Evolutionary conservation across 306 rosid genomes (phyloP), one percentile per base, ranked within the genome.

Genomic region (Cotoneaster glaucophyllus): DNA sequence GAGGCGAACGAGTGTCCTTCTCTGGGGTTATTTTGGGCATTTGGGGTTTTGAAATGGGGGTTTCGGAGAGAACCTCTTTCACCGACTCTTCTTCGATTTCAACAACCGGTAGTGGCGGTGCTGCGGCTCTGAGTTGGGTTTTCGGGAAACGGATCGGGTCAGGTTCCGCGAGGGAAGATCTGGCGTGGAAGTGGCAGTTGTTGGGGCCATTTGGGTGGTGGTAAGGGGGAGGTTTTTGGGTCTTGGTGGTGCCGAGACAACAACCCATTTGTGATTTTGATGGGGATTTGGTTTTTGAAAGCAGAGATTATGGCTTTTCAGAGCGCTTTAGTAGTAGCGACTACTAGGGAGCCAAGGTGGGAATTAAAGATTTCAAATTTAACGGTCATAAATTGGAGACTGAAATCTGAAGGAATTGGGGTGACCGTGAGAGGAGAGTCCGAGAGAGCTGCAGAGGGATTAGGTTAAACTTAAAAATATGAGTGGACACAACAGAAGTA

Each of bases 31-130:
- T 71, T 39, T 58, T 59, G 18, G 83, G 64, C 63, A 50, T 64
- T 56, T 76, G 81, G 0, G 89, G 86, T 77, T 85, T 95, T 58
- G 84, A 73, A 71, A 92, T 81, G 62, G 96, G 97, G 64, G 90
- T 95, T 70, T 95, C 99, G 19, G 86, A 92, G 15, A 92, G 91
- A 9, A 95, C 97, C 79, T 95, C 99, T 70, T 95, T 95, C 69
- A 95, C 99, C 8, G 69, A 26, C 80, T 95, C 97, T 65, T 90
- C 97, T 80, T 95, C 54, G 54, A 48, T 48, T 48, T 48, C 97
- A 11, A 77, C 65, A 9, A 82, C 75, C n/a, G 68, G 81, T 0
- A 66, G 72, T 10, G 73, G 72, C 8, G 81, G 80, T 4, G 74
- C 80, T 25, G 80, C 74, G 6, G 32, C 53, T 39, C 69, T 81